Evolutionary conservation across 2,329 filamentous ascomycete species (phyloP).

Genomic region (Cladophialophora psammophila): DNA sequence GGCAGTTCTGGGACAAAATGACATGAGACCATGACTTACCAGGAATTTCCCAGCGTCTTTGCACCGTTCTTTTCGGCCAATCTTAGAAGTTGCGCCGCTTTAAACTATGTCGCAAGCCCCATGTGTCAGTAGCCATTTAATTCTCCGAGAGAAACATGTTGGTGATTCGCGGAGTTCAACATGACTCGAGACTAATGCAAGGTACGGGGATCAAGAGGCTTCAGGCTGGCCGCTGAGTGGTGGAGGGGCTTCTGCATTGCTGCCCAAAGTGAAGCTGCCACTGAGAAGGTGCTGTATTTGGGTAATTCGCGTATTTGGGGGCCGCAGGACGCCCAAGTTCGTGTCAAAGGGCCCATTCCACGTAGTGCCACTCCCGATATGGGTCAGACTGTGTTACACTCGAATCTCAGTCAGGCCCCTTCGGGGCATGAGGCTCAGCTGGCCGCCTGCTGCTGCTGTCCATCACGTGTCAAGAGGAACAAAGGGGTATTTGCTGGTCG

Average conservation of each 20-base stretch:
- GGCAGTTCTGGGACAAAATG: constrained; percentile 20
- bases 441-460: constrained; percentile 17
- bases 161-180: constrained; percentile 25
- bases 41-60: constrained; percentile 92
- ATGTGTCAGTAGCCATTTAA: constrained; percentile 53
- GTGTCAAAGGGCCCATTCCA: constrained; percentile 20
- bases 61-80: constrained; percentile 86
- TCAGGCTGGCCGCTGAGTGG: constrained; percentile 30
- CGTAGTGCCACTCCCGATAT: constrained; percentile 8
- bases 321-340: constrained; percentile 19
- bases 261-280: constrained; percentile 47
- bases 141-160: constrained; percentile 47
- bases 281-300: constrained; percentile 32
- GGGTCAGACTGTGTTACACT: constrained; percentile 14
- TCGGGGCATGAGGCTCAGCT: constrained; percentile 32
- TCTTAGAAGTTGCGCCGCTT: constrained; percentile 87
- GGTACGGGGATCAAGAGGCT: constrained; percentile 31
- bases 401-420: constrained; percentile 5
- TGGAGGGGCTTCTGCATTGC: constrained; percentile 42
- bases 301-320: constrained; percentile 39
- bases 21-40: constrained; percentile 67
- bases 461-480: constrained; percentile 28
- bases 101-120: constrained; percentile 63
- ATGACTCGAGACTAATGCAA: constrained; percentile 37
- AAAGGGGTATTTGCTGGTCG: constrained; percentile 1